Base-by-base conservation (phyloP, 2,329 filamentous ascomycete genomes). In the Colletotrichum sp. region DNA sequence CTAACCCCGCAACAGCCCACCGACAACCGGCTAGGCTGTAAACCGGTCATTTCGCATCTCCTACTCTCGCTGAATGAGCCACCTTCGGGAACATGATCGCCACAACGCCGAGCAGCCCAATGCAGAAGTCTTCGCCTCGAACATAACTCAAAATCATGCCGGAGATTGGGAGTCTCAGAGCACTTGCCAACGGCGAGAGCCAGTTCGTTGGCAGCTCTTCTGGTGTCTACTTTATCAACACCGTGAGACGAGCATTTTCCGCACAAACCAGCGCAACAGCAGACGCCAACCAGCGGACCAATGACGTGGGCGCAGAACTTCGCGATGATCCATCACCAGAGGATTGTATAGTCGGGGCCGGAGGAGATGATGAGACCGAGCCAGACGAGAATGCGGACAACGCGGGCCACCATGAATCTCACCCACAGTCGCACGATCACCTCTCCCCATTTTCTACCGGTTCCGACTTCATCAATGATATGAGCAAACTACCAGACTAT, bases 201-300 rank as follows among this genome's bases (percentile, higher is more conserved):
- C 85, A 89, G 69, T 90, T 89, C 78, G 86, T 90, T 34, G 89
- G 89, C 30, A 89, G 87, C 78, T 87, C 87, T 14, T 89, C 86
- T 55, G 89, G 89, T 5, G 87, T 90, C 60, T 90, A 87, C 80
- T 90, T 90, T 80, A 85, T 88, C 78, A 89, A 90, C 74, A 90
- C 89, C 1, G 89, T 90, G 71, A 87, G 87, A 57, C 85, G 86
- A 36, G 87, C 88, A n/a, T 90, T 90, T 79, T 85, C 86, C 7
- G 80, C 81, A 24, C 81, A 83, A 8, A 26, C 59, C 18, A 57
- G 34, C 8, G 4, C 18, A 74, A 76, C 6, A 72, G 52, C 24
- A 32, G 68, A 39, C 80, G 83, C 68, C 79, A 82, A 18, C 2
- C 52, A 59, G 28, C 28, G n/a, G 18, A 14, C 34, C 28, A 18